Conservation (phyloP, 2,329 filamentous ascomycete species). For the Aspergillus sp. region DNA sequence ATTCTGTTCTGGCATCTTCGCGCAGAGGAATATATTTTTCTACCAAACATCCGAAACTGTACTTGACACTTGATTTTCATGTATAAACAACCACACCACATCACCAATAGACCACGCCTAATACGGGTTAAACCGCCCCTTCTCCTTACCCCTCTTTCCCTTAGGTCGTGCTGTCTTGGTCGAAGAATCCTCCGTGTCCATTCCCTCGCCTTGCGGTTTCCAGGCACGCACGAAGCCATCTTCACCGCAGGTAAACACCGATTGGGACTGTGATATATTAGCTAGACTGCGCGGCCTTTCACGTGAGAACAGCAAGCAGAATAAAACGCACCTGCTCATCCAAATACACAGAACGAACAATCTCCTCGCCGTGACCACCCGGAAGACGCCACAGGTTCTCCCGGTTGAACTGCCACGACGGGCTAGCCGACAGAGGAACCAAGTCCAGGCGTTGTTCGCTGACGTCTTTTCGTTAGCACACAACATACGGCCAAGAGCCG, state of each 20-base stretch:
- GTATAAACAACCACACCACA: not conserved
- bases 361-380: slow-evolving; percentile 50
- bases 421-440: slow-evolving; percentile 36
- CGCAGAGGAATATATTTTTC: too few relatives aligned
- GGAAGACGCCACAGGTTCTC: slow-evolving; percentile 42
- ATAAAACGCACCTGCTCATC: slow-evolving; percentile 41
- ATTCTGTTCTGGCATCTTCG: too few relatives aligned
- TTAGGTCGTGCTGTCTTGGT: slow-evolving; percentile 28
- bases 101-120: slow-evolving; percentile 7
- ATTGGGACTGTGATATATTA: slow-evolving; percentile 30
- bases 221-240: slow-evolving; percentile 44
- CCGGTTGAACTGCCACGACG: slow-evolving; percentile 41
- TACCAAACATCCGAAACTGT: too few relatives aligned
- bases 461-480: not conserved
- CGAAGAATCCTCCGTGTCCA: slow-evolving; percentile 13
- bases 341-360: slow-evolving; percentile 48
- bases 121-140: slow-evolving; percentile 41
- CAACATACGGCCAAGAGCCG: not conserved
- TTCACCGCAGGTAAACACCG: slow-evolving; percentile 47
- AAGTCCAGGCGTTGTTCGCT: slow-evolving; percentile 45
- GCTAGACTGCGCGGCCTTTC: not conserved
- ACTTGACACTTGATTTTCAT: too few relatives aligned
- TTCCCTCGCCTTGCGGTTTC: slow-evolving; percentile 27
- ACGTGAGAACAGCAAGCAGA: not conserved
- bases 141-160: slow-evolving; percentile 34